phyloP scores from a whole-genome alignment of 139 green algal genomes.

The Astrephomene gubernaculifera region DNA sequence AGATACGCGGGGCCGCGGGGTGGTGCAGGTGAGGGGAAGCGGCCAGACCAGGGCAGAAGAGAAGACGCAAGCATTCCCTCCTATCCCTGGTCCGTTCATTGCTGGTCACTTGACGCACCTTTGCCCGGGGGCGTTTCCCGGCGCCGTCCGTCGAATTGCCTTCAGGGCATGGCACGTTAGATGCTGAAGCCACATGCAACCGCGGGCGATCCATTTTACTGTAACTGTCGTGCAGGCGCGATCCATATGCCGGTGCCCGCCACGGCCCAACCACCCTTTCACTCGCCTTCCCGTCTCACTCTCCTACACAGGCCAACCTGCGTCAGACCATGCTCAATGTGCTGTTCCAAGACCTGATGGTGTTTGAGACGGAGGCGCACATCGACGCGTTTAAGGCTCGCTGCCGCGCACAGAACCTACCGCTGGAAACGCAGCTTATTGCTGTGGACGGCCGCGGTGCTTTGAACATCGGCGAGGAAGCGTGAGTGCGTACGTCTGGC shows the following conservation, averaged over 20 bases:
- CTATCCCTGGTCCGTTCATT: background rate
- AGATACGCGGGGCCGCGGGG: background rate
- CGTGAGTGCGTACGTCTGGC: background rate
- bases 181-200: background rate
- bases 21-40: background rate
- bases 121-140: background rate
- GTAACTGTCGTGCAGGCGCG: background rate
- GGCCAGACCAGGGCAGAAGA: background rate
- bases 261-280: background rate
- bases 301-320: background rate
- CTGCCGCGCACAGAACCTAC: background rate
- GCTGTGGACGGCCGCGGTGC: background rate
- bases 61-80: background rate
- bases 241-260: background rate
- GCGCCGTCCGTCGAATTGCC: background rate
- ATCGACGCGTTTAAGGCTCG: background rate
- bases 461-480: background rate
- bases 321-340: slow-evolving; percentile 23
- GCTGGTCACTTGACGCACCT: background rate
- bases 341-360: background rate
- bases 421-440: background rate
- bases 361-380: slow-evolving; percentile 4
- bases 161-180: background rate
- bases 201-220: background rate
- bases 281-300: too few relatives aligned